Evolutionary conservation across 768 basidiomycete species (phyloP), one percentile per base, ranked within the genome.

Genomic region (Xerocomellus intermedius): DNA sequence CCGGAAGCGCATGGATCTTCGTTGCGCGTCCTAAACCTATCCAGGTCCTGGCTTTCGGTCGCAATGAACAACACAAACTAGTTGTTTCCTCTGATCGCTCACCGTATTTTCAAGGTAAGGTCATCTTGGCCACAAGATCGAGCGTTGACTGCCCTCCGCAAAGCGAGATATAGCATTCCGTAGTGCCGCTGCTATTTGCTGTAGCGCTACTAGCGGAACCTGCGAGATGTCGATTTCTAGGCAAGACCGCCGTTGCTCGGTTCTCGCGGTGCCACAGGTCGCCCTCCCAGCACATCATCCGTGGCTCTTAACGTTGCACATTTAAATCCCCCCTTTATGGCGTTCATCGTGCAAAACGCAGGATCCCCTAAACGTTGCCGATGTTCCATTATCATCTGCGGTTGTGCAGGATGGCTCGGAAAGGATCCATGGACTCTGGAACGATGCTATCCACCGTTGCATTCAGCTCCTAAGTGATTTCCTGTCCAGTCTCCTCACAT

Each of bases 391-490:
- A 17, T 48, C 44, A 48, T 42, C 14, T 36, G 32, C 51, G 13
- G 42, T 54, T 32, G 56, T 47, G 69, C 57, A 56, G 56, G 64
- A 64, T 63, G 64, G 62, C 51, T 36, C 42, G 16, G 51, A 8
- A 28, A 12, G 26, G 39, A 35, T 48, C 30, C 49, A 39, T 42
- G 21, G 43, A 51, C 42, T 26, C 38, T 42, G 32, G 36, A 48
- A 54, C 16, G 21, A 48, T 50, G 24, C 22, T 41, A 37, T 48
- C 13, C 35, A 9, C 38, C 36, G 28, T 43, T 49, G 14, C 48
- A 10, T 36, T 36, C 28, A 26, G 16, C 1, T 49, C 30, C 42
- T 28, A 42, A 33, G 19, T 5, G 13, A 22, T 43, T 22, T 55
- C 42, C 10, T 28, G 28, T 16, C 14, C 13, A 22, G 21, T 28